These are phyloP conservation scores for Maudiozyma barnettii DNA, from an alignment of 805 yeast species.

Conservation along the genomic window DNA sequence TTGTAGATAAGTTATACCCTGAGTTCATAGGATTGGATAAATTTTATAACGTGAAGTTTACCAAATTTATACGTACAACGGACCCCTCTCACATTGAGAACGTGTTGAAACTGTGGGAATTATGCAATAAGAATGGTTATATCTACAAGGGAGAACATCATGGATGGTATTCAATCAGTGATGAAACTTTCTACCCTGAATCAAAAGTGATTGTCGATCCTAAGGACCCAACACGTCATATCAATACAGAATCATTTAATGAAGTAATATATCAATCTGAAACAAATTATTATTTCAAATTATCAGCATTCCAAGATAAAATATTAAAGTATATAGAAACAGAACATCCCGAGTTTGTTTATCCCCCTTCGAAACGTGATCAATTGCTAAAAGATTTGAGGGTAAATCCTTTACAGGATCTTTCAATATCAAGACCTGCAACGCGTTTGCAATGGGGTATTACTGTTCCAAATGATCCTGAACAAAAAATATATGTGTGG, in stretches of 20 bases:
- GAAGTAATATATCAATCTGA: conserved; percentile 72
- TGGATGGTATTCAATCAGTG: conserved; percentile 94
- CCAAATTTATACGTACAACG: conserved; percentile 84
- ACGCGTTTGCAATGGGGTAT: conserved; percentile 83
- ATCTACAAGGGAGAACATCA: conserved; percentile 76
- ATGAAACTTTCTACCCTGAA: conserved; percentile 89
- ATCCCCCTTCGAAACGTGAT: conserved; percentile 48
- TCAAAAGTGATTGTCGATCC: conserved; percentile 46
- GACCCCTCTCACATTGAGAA: conserved; percentile 65
- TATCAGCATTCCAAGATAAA: conserved; percentile 48
- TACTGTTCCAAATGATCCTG: conserved; percentile 67
- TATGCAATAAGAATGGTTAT: conserved; percentile 47
- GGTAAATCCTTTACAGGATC: conserved; percentile 42
- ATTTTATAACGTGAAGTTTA: conserved; percentile 47
- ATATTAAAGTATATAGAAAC: conserved; percentile 39
- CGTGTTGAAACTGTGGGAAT: conserved; percentile 62
- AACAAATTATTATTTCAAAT: conserved; percentile 75
- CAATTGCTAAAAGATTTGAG: conserved; percentile 53
- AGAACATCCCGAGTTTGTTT: conserved; percentile 47
- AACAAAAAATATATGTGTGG: conserved; percentile 91
- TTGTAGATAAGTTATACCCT: conserved; percentile 61
- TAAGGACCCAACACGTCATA: conserved; percentile 11
- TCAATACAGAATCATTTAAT: conserved; percentile 58
- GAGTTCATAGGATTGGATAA: conserved; percentile 58
- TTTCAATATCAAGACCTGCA: conserved; percentile 81